These are phyloP conservation scores for Nemania sp. DNA, from an alignment of 2,329 filamentous ascomycete genomes.

Conservation along the genomic window DNA sequence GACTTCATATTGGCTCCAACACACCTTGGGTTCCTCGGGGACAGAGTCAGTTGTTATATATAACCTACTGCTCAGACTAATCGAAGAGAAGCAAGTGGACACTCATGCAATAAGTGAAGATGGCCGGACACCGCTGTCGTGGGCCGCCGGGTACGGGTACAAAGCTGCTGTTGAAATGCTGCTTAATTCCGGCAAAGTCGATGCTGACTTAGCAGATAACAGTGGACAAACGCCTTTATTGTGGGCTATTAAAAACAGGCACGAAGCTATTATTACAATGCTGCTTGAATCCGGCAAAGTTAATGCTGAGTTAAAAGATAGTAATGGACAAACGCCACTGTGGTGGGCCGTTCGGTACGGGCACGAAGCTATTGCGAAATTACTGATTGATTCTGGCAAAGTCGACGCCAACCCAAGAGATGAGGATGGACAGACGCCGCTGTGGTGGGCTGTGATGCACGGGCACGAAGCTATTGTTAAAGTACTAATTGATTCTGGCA, in stretches of 20 bases:
- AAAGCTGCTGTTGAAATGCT: not conserved
- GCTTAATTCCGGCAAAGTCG: not conserved
- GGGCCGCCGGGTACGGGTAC: not conserved
- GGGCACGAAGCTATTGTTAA: not conserved
- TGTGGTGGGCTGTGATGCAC: no score
- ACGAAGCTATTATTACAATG: not conserved
- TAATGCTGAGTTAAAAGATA: not conserved
- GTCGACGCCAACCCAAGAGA: no score
- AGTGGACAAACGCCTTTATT: not conserved
- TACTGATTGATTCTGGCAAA: no score
- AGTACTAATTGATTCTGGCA: not conserved
- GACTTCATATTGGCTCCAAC: not conserved
- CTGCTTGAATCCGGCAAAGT: not conserved
- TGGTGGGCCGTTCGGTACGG: not conserved
- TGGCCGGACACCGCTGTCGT: not conserved
- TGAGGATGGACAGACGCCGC: no score
- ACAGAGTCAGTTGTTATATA: not conserved
- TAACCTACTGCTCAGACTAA: not conserved
- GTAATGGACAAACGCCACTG: not conserved
- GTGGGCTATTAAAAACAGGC: not conserved
- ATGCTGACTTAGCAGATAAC: not conserved
- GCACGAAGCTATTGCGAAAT: not conserved
- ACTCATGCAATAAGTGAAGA: not conserved
- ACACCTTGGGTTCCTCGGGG: not conserved
- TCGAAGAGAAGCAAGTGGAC: not conserved